Conservation (phyloP, 148 eudicot genomes). For the Arctostaphylos glauca region DNA sequence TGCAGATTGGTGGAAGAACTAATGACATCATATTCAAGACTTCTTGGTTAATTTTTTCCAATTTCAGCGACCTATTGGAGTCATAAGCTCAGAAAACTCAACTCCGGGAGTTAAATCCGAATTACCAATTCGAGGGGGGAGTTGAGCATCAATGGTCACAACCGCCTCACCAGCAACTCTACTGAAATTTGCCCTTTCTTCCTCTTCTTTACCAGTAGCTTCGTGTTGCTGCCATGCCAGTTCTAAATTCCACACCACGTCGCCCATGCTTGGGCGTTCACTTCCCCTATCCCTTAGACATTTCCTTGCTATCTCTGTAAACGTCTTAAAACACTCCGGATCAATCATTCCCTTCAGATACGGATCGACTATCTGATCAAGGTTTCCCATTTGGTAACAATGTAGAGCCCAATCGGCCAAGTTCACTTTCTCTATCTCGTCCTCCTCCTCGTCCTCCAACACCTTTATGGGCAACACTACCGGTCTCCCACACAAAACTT, state of each 20-base stretch:
- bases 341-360: neutral
- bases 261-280: neutral
- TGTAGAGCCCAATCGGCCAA: neutral
- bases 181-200: neutral
- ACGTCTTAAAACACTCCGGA: neutral
- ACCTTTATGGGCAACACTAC: neutral
- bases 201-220: neutral
- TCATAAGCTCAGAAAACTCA: neutral
- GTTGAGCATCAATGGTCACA: neutral
- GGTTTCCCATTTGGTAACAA: neutral
- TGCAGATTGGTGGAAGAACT: no score
- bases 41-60: no score
- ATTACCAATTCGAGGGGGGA: neutral
- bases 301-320: neutral
- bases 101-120: neutral
- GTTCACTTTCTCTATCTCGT: neutral
- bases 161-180: neutral
- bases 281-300: neutral
- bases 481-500: neutral
- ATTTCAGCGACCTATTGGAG: neutral
- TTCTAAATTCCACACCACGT: neutral
- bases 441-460: neutral
- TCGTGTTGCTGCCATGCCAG: neutral
- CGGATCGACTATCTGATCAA: neutral
- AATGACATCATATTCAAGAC: no score